Evolutionary conservation across 371 early-diverging fungal species (phyloP).

Genomic region (Apophysomyces elegans): DNA sequence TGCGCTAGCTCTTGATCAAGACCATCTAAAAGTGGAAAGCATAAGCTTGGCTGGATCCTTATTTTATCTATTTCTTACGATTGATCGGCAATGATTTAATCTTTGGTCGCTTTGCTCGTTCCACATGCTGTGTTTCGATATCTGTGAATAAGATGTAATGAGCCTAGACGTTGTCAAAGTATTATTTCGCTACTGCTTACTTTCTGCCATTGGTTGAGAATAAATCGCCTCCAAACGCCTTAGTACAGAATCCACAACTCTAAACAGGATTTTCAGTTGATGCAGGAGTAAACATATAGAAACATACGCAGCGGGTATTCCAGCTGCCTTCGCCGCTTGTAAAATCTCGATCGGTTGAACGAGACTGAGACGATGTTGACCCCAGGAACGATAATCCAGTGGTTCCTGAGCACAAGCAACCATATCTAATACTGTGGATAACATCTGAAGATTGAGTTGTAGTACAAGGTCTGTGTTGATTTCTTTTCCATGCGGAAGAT

Average conservation of each 20-base stretch:
- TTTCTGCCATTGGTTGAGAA: background rate
- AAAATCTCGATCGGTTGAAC: background rate
- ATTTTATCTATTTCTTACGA: background rate
- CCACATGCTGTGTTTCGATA: background rate
- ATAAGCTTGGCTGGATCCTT: background rate
- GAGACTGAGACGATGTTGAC: background rate
- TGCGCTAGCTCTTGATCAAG: background rate
- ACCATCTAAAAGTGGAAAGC: background rate
- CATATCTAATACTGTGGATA: background rate
- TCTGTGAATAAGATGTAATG: background rate
- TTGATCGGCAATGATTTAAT: background rate
- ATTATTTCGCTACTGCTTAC: background rate
- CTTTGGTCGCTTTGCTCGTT: background rate
- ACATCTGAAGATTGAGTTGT: constrained; percentile 3
- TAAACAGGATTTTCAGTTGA: background rate
- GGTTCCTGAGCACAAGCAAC: background rate
- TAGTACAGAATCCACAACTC: background rate
- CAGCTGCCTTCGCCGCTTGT: background rate
- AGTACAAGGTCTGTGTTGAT: background rate
- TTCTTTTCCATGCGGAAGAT: background rate
- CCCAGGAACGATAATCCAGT: background rate
- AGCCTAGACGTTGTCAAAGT: background rate
- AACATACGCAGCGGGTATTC: background rate
- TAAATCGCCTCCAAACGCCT: background rate
- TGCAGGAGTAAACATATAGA: background rate